Evolutionary conservation across 2,329 filamentous ascomycete genomes (phyloP).

Genomic region (Dothideomycetes sp.): DNA sequence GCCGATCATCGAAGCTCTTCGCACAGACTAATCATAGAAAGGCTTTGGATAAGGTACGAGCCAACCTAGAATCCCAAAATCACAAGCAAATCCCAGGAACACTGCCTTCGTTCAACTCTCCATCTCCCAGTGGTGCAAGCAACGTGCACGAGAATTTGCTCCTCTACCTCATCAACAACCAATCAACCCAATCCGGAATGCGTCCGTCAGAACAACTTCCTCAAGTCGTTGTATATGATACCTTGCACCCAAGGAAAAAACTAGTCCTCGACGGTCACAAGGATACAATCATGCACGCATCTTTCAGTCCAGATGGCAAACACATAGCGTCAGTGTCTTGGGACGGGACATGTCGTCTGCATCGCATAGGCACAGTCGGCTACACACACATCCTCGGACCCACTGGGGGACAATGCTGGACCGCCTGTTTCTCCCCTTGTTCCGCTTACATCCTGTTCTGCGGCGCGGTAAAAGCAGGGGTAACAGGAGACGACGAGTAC

Average conservation of each 20-base stretch:
- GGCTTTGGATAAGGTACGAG: not conserved
- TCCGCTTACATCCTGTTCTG: not conserved
- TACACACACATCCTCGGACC: slow-evolving; percentile 4
- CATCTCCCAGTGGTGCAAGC: not conserved
- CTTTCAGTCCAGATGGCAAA: not conserved
- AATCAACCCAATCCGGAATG: not conserved
- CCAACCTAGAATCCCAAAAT: not conserved
- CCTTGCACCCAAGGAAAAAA: not conserved
- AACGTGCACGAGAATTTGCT: not conserved
- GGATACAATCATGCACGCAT: not conserved
- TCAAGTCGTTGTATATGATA: not conserved
- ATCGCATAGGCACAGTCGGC: not conserved
- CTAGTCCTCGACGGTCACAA: not conserved
- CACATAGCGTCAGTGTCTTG: slow-evolving; percentile 2
- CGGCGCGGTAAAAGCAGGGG: not conserved
- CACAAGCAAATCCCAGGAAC: not conserved
- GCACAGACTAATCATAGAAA: not conserved
- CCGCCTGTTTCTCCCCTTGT: not conserved
- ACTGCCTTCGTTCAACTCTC: not conserved
- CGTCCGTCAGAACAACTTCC: not conserved
- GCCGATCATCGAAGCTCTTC: not conserved
- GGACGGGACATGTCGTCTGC: slow-evolving; percentile 1
- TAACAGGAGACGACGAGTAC: too few relatives aligned
- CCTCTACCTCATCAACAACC: not conserved
- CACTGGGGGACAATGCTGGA: slow-evolving; percentile 2